Conservation (phyloP, 768 basidiomycete genomes). For the Suillus weaverae region DNA sequence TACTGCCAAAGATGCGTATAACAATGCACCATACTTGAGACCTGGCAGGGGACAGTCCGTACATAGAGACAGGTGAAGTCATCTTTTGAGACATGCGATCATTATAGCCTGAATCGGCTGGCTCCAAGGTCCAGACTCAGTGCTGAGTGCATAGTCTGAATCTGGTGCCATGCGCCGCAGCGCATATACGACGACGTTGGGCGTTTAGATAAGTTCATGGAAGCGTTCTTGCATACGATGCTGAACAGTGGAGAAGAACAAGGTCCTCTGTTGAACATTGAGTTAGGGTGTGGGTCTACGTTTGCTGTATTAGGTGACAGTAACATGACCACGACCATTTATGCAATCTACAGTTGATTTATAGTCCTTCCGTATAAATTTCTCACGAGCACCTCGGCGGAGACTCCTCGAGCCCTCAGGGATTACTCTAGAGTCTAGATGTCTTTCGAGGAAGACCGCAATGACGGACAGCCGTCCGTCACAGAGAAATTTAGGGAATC, state of each 20-base stretch:
- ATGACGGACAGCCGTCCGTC: neutral
- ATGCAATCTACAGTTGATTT: neutral
- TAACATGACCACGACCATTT: neutral
- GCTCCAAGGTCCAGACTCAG: neutral
- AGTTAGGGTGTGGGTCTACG: neutral
- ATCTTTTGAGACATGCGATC: neutral
- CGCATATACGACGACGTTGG: neutral
- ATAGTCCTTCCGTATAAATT: neutral
- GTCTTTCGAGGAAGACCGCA: neutral
- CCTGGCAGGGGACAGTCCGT: neutral
- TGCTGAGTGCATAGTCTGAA: neutral
- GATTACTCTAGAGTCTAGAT: neutral
- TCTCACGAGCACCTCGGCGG: neutral
- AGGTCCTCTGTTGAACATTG: neutral
- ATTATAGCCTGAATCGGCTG: neutral
- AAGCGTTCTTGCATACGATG: neutral
- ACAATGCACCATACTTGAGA: too few relatives aligned
- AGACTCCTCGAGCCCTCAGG: neutral
- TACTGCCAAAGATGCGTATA: neutral
- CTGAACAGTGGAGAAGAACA: neutral
- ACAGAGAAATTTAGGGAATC: neutral
- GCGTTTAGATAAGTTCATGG: neutral
- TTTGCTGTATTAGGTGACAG: neutral
- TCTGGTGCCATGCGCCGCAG: neutral
- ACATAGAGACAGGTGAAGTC: neutral